Base-by-base conservation (phyloP, 1,284 basidiomycete genomes). In the Cystobasidium pallidum region DNA sequence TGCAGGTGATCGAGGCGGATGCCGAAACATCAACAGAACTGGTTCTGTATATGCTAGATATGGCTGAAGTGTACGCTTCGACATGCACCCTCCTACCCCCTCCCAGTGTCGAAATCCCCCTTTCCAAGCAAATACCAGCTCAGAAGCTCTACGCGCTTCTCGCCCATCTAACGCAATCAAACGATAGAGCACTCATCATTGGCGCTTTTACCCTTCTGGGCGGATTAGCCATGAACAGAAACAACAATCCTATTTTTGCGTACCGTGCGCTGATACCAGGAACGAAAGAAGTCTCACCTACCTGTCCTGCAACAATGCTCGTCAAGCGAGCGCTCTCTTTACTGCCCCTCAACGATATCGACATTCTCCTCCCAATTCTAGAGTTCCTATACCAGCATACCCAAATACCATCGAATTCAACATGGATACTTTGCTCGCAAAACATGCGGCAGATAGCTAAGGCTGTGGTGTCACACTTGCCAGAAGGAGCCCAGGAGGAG, bases 361-460 rank as follows among this genome's bases (percentile, higher is more conserved):
- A 84, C 15, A 83, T 92, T 26, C 82, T 88, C 2, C 88, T 89
- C 62, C 86, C 87, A 2, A 86, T 86, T 59, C 79, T 92, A 67
- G 90, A 90, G 79, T 91, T 88, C 77, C 80, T 93, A 11, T 91
- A 91, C 78, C 83, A 86, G 11, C 89, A 92, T 80, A 83, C 92
- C 21, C 88, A 89, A 6, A 84, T 89, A 77, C 86, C 88, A 13
- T 82, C 87, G 1, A 88, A 90, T 85, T 86, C 89, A n/a, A 88
- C 88, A 76, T 85, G 87, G 2, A 90, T 93, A 78, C 80, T 91
- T 43, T 83, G 87, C 11, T 87, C 88, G 76, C 83, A 85, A 1
- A 84, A 87, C 52, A 87, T 92, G 85, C 85, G 87, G 1, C 84
- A 84, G 21, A 85, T 87, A 19, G 81, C 92, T 51, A 87, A 84